phyloP scores from a whole-genome alignment of 352 stramenopile genomes.

The Phytophthora pinifolia region DNA sequence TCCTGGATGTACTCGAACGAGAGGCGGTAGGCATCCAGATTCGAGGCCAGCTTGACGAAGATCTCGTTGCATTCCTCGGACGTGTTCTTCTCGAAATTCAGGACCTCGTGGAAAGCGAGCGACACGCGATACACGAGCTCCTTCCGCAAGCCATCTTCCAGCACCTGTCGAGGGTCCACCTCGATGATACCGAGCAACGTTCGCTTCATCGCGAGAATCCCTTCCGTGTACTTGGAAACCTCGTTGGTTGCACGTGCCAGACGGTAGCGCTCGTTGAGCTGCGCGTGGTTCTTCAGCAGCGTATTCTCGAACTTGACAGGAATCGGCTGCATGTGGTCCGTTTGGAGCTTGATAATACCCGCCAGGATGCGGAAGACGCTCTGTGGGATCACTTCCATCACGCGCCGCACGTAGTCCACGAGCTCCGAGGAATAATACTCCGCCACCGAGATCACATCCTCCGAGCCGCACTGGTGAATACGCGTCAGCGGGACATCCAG shows the following conservation, averaged over 20 bases:
- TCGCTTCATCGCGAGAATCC: slow-evolving; percentile 94
- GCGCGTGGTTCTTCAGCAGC: slow-evolving; percentile 90
- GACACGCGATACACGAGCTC: slow-evolving; percentile 92
- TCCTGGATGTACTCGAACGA: slow-evolving; percentile 97
- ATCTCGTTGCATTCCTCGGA: slow-evolving; percentile 83
- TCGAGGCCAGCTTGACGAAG: slow-evolving; percentile 82
- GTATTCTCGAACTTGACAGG: slow-evolving; percentile 93
- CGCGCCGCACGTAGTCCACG: slow-evolving; percentile 93
- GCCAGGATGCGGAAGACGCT: slow-evolving; percentile 94
- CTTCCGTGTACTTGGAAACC: slow-evolving; percentile 95
- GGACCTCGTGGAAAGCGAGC: slow-evolving; percentile 82
- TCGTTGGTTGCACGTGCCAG: slow-evolving; percentile 93
- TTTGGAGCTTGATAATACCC: slow-evolving; percentile 93
- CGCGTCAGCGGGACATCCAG: slow-evolving; percentile 93
- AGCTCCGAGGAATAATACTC: slow-evolving; percentile 95
- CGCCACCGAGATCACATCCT: slow-evolving; percentile 92
- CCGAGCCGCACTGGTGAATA: slow-evolving; percentile 91
- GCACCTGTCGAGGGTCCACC: slow-evolving; percentile 91
- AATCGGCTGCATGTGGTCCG: slow-evolving; percentile 89
- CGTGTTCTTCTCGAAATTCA: slow-evolving; percentile 87
- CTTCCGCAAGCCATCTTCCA: slow-evolving; percentile 94
- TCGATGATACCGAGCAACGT: slow-evolving; percentile 94
- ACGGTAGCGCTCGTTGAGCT: slow-evolving; percentile 92
- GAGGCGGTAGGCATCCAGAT: slow-evolving; percentile 88
- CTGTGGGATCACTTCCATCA: slow-evolving; percentile 95